Percentiles rank a stretch among this genome's conserved stretches.
phyloP scores from a whole-genome alignment of 2,329 filamentous ascomycete genomes.

The Fusarium sp. region DNA sequence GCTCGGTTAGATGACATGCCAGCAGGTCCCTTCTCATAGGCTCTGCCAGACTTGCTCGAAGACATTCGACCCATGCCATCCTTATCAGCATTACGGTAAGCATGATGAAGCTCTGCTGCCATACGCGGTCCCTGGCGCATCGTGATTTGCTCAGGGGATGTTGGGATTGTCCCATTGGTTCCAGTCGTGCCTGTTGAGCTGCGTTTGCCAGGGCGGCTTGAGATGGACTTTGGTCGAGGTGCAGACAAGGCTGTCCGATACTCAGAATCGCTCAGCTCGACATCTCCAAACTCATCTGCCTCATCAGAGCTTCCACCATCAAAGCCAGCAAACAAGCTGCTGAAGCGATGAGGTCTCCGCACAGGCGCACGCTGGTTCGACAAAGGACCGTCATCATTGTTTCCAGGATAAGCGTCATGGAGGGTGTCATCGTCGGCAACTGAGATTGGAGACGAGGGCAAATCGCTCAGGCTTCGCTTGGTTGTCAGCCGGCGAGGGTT shows the following conservation, averaged over 20 bases:
- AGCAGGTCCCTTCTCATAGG: conserved; percentile 54
- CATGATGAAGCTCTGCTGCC: conserved; percentile 60
- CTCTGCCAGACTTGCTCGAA: conserved; percentile 49
- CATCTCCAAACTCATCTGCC: conserved; percentile 70
- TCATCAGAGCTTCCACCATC: conserved; percentile 78
- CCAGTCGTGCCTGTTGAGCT: conserved; percentile 49
- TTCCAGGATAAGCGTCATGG: conserved; percentile 78
- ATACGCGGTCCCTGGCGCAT: conserved; percentile 47
- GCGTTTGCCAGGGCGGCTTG: conserved; percentile 56
- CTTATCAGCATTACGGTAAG: conserved; percentile 53
- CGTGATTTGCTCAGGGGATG: conserved; percentile 58
- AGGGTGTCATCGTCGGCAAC: conserved; percentile 54
- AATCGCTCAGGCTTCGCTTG: conserved; percentile 60
- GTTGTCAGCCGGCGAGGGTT: conserved; percentile 68
- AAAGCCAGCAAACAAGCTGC: conserved; percentile 89
- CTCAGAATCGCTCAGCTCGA: conserved; percentile 74
- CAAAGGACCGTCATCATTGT: conserved; percentile 83
- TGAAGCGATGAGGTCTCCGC: conserved; percentile 79
- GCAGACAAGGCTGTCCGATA: conserved; percentile 75
- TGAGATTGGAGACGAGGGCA: conserved; percentile 62
- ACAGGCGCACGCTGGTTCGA: conserved; percentile 70
- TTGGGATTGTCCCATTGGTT: conserved; percentile 49
- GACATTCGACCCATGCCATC: conserved; percentile 40
- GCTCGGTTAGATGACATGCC: conserved; percentile 57
- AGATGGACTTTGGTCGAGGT: conserved; percentile 63